Conservation (phyloP, 805 yeast genomes). For the Saccharomycopsis sp. region DNA sequence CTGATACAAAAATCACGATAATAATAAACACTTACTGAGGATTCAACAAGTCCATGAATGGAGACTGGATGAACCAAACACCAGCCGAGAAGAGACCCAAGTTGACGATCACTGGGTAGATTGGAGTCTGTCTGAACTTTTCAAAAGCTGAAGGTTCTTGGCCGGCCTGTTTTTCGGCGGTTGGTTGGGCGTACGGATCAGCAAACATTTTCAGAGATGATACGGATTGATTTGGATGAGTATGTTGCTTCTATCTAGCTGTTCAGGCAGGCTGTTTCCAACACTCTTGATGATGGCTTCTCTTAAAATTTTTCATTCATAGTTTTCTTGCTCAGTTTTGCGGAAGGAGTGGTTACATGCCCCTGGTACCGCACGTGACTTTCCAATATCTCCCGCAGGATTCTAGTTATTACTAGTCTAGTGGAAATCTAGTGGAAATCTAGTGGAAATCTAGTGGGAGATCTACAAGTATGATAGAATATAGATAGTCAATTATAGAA, state of each 20-base stretch:
- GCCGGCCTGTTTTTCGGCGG: constrained; percentile 4
- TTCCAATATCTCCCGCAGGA: background rate
- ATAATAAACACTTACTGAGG: constrained; percentile 45
- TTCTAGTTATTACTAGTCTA: too few relatives aligned
- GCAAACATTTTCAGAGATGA: constrained; percentile 12
- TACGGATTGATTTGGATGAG: background rate
- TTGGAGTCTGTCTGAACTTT: constrained; percentile 56
- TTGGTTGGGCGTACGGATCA: constrained; percentile 7
- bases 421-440: too few relatives aligned
- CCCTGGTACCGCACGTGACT: background rate
- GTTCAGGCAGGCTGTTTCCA: too few relatives aligned
- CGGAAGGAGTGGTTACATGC: background rate
- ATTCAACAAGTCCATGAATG: constrained; percentile 74
- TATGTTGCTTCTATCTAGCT: background rate
- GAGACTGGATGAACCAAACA: constrained; percentile 69
- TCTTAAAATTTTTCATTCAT: background rate
- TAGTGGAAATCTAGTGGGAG: too few relatives aligned
- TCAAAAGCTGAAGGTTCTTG: constrained; percentile 30
- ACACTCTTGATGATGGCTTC: background rate
- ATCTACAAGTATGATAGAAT: too few relatives aligned
- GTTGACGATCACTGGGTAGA: constrained; percentile 58
- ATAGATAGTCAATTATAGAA: too few relatives aligned
- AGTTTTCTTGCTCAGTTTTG: background rate
- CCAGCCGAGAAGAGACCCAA: constrained; percentile 64
- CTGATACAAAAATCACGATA: background rate